Evolutionary conservation across 2,329 filamentous ascomycete genomes (phyloP).

Genomic region (Magnaporthales sp.): DNA sequence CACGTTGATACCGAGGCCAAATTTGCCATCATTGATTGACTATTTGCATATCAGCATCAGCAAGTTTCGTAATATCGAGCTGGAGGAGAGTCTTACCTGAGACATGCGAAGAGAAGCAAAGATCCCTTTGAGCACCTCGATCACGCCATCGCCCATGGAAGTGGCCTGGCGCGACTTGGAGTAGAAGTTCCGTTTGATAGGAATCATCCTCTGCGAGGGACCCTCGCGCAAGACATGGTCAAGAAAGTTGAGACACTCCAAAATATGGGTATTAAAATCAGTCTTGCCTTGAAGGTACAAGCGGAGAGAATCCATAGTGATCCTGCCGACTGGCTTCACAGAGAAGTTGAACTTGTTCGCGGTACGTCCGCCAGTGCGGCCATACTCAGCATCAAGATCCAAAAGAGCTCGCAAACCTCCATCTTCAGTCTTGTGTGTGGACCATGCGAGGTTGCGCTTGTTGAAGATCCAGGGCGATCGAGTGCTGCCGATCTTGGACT

Average conservation of each 20-base stretch:
- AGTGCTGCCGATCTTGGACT: constrained; percentile 40
- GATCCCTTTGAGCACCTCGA: constrained; percentile 55
- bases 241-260: constrained; percentile 78
- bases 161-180: constrained; percentile 36
- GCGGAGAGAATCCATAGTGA: constrained; percentile 59
- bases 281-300: constrained; percentile 55
- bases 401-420: constrained; percentile 45
- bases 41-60: constrained; percentile 15
- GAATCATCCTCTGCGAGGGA: constrained; percentile 58
- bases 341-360: constrained; percentile 46
- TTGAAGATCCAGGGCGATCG: constrained; percentile 62
- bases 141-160: constrained; percentile 14
- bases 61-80: constrained; percentile 15
- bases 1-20: constrained; percentile 71
- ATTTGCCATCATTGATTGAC: constrained; percentile 33
- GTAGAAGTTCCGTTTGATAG: constrained; percentile 82
- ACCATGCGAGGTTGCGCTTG: constrained; percentile 82
- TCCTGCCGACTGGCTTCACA: constrained; percentile 54
- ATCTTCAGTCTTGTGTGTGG: constrained; percentile 29
- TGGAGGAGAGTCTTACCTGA: constrained; percentile 31
- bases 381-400: constrained; percentile 62
- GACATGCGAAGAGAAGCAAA: constrained; percentile 79
- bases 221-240: constrained; percentile 80
- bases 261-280: constrained; percentile 55
- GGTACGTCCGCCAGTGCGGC: constrained; percentile 17